Evolutionary conservation across 768 basidiomycete species (phyloP), one percentile per base, ranked within the genome.

Genomic region (Hysterangium stoloniferum): DNA sequence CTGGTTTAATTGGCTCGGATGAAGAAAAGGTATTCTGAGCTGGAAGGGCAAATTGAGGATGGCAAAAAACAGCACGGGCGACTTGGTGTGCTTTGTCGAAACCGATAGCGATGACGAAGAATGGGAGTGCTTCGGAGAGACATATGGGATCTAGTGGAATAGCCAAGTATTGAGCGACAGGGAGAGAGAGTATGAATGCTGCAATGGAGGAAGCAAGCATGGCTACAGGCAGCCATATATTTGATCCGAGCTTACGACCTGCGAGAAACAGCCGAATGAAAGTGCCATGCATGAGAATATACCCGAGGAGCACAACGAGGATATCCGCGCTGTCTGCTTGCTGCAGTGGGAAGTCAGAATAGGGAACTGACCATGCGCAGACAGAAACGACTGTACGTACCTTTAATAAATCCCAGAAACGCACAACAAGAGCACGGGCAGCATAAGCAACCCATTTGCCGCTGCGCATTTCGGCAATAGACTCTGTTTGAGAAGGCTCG

Each of bases 311-410:
- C 59, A 99, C 91, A 56, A 98, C 82, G 47, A 95, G 72, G 60
- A 99, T 97, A 67, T 99, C 96, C 20, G 94, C 79, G 0, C 92
- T 93, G 66, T 96, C 90, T 9, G 96, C 93, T 71, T 92, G 90
- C 80, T 87, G 67, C 11, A 49, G 50, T 41, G 25, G 28, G 20
- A 51, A 17, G 11, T 27, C 36, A 15, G 20, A 44, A 28, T 45
- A 33, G 34, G 12, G 49, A 49, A 47, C 38, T 20, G 45, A 15
- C 27, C n/a, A 31, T 17, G 24, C 12, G 22, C 1, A 13, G 52
- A 52, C 15, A 53, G 34, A 51, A 60, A n/a, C n/a, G n/a, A n/a
- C n/a, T 48, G 33, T 56, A 68, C 68, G 58, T 35, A 82, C 81
- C 80, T 86, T 89, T 41, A 87, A 80, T 28, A 94, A 73, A 45